Evolutionary conservation across 179 eudicot genomes (phyloP).

Genomic region (Drosera spatulata): DNA sequence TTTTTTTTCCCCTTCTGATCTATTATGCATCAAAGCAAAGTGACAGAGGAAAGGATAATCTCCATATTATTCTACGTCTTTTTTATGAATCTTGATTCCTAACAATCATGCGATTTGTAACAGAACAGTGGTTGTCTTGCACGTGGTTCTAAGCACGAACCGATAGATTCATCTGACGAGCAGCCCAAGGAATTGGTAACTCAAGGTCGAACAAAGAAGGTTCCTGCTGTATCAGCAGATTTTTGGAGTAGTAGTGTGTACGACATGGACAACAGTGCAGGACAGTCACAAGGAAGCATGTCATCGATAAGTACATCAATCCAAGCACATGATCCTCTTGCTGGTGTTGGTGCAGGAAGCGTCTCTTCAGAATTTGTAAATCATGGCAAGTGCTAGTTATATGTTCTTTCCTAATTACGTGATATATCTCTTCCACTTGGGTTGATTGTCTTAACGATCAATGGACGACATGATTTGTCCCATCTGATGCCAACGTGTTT

Average conservation of each 20-base stretch:
- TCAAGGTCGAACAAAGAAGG: conserved; percentile 16
- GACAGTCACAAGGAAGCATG: conserved; percentile 52
- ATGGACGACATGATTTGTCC: background rate
- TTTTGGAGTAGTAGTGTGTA: conserved; percentile 52
- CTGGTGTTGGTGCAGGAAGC: conserved; percentile 30
- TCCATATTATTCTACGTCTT: background rate
- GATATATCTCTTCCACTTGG: background rate
- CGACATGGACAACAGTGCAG: conserved; percentile 59
- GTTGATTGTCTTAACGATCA: background rate
- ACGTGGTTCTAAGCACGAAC: conserved; percentile 29
- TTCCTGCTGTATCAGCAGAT: conserved; percentile 29
- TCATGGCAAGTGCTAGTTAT: conserved; percentile 36
- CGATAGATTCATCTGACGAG: conserved; percentile 19
- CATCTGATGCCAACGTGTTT: background rate
- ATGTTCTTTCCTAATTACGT: background rate
- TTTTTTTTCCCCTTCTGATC: too few species aligned
- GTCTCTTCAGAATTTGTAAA: conserved; percentile 58
- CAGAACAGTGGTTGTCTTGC: conserved; percentile 90
- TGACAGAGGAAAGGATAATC: background rate
- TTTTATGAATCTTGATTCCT: background rate
- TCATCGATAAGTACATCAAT: conserved; percentile 42
- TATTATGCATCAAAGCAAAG: too few species aligned
- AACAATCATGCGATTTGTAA: conserved; percentile 26
- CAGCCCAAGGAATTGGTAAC: conserved; percentile 19
- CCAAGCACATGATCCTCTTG: conserved; percentile 31